phyloP scores from a whole-genome alignment of 306 rosid species.

The Aeschynomene evenia region DNA sequence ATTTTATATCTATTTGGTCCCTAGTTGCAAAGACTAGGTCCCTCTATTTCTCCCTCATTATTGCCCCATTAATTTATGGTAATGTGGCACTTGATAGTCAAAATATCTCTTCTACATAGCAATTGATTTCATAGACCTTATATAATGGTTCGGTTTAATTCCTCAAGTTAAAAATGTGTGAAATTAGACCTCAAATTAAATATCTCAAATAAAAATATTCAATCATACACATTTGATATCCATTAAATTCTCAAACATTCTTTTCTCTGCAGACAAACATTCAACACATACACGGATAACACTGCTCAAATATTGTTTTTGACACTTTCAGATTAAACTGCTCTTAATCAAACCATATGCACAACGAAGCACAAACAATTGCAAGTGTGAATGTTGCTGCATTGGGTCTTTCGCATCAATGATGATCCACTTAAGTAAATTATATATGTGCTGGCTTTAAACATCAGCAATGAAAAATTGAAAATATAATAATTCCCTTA shows the following conservation, averaged over 20 bases:
- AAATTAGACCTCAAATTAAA: too few relatives aligned
- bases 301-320: not conserved
- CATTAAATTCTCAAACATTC: not conserved
- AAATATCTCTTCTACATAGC: too few relatives aligned
- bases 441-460: not conserved
- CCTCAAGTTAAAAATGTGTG: too few relatives aligned
- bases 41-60: too few relatives aligned
- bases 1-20: too few relatives aligned
- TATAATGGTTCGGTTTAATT: too few relatives aligned
- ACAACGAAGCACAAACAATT: not conserved
- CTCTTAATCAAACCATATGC: not conserved
- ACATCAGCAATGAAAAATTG: conserved; percentile 19
- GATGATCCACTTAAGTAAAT: not conserved
- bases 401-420: not conserved
- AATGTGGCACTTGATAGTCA: too few relatives aligned
- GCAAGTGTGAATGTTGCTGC: not conserved
- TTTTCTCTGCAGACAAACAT: not conserved
- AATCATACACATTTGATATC: not conserved
- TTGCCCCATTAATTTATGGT: too few relatives aligned
- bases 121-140: too few relatives aligned
- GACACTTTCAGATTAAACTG: not conserved
- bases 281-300: too few relatives aligned
- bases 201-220: not conserved
- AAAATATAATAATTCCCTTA: not conserved
- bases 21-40: too few relatives aligned